Evolutionary conservation across 306 rosid species (phyloP), one percentile per base, ranked within the genome.

Genomic region (Benincasa hispida): DNA sequence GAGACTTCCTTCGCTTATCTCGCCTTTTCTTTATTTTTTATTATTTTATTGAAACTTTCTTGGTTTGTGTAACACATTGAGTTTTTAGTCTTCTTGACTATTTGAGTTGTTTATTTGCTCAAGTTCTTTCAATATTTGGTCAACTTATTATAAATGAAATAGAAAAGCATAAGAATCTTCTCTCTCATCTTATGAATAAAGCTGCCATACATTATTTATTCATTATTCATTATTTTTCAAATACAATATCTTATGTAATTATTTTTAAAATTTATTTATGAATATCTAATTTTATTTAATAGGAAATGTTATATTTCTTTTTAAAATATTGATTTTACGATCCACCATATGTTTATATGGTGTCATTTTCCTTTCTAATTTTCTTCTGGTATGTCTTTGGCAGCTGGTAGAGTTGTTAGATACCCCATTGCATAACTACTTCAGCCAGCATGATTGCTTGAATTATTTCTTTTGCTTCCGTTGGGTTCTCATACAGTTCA

Each of bases 381-480:
- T 79, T 55, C 30, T 56, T 60, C 77, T 51, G 27, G 85, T 57
- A 53, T 83, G 69, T 83, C 34, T 42, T 47, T 70, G 84, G 82
- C 89, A 95, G 99, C 87, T 95, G 90, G 99, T 95, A 85, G 99
- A 95, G 87, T 83, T 95, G 75, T 84, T 95, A 80, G 99, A 95
- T 80, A 62, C 85, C 76, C 92, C 97, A 56, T 83, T 95, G 93
- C 96, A 95, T 47, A 89, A 88, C 81, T 87, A 95, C 87, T 95
- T 95, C 80, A 84, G 88, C 83, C 93, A 92, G 84, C 91, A 32
- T 13, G 99, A 95, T 76, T 95, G 99, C 89, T 83, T 95, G 84
- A 95, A 95, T 82, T 95, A 90, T 81, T 95, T 95, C 90, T 95
- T 95, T 80, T 95, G 99, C 80, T 95, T 95, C 83, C 99, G 99